These are phyloP conservation scores for Hansenula sp. DNA, from an alignment of 1,139 yeast species.

Conservation along the genomic window DNA sequence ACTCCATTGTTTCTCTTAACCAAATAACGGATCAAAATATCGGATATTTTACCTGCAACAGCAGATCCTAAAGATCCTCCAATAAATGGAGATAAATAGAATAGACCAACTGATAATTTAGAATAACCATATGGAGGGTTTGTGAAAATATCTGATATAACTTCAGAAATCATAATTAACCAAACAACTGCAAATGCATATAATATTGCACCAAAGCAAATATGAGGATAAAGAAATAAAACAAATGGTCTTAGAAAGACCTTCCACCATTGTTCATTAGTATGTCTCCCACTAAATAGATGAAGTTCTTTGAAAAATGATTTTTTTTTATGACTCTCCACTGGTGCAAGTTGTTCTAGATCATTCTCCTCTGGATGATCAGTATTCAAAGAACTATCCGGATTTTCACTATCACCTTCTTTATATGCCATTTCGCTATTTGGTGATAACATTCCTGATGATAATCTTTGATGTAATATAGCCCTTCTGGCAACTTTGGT, in stretches of 20 bases:
- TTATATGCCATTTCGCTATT: background rate
- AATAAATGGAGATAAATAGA: slow-evolving; percentile 53
- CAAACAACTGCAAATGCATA: slow-evolving; percentile 60
- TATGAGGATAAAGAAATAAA: slow-evolving; percentile 44
- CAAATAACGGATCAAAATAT: slow-evolving; percentile 37
- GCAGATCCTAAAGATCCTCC: slow-evolving; percentile 60
- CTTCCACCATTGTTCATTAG: slow-evolving; percentile 54
- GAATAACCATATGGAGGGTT: slow-evolving; percentile 43
- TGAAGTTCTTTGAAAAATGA: slow-evolving; percentile 7
- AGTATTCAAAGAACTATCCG: too few relatives aligned
- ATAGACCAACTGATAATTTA: slow-evolving; percentile 49
- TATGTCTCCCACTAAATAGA: slow-evolving; percentile 39
- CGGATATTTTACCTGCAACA: slow-evolving; percentile 49
- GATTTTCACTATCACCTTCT: background rate
- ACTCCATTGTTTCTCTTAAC: slow-evolving; percentile 44
- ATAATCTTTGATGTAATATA: background rate
- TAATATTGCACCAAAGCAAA: slow-evolving; percentile 49
- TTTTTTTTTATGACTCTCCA: background rate
- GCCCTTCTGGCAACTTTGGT: slow-evolving; percentile 45
- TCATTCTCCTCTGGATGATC: too few relatives aligned
- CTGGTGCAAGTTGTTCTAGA: background rate
- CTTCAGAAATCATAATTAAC: slow-evolving; percentile 59
- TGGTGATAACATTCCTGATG: background rate
- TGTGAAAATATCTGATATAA: slow-evolving; percentile 47
- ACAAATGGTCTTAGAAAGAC: slow-evolving; percentile 54